Evolutionary conservation across 2,329 filamentous ascomycete species (phyloP), one percentile per base, ranked within the genome.

Genomic region (Lithohypha guttulata): DNA sequence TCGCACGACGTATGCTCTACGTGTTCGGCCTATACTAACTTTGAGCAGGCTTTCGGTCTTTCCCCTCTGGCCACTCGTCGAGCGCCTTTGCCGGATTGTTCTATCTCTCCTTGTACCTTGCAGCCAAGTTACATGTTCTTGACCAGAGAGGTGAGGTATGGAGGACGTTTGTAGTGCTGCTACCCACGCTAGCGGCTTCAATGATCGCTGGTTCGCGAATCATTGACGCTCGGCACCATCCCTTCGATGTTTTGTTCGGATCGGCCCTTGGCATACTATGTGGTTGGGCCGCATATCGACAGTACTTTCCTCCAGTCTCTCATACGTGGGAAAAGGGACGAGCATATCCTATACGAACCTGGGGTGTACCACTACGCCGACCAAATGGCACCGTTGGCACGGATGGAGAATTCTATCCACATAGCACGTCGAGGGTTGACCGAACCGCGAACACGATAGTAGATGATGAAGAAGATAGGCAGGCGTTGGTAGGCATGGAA

Each of bases 171-270:
- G 52, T 76, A 15, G 64, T 74, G 26, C 57, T 73, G 43, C 57
- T 70, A 3, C 73, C 73, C 1, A 61, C 65, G 7, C 60, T 77
- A 11, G 70, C 61, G 15, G 73, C 73, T 13, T 62, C 64, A 8
- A 61, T 76, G 28, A 63, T 77, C 38, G 69, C 72, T 4, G 67
- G 70, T 25, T 69, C 68, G 10, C 67, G 73, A 30, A 76, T 76
- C 41, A 76, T 76, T 72, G 73, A 77, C 48, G 71, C 71, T 15
- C 65, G 73, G 11, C 73, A 77, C 42, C 73, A 77, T 48, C 71
- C 72, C 1, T 76, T 77, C 53, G 73, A 77, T 47, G 73, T 77
- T 20, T 62, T 77, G 27, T 68, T 66, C 9, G 73, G 73, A 6
- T 69, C 66, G 1, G 46, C 69, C 7, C 57, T 77, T 2, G 73